Evolutionary conservation across 108 stramenopile genomes (phyloP), one percentile per base, ranked within the genome.

Genomic region (Skeletonema grethae): DNA sequence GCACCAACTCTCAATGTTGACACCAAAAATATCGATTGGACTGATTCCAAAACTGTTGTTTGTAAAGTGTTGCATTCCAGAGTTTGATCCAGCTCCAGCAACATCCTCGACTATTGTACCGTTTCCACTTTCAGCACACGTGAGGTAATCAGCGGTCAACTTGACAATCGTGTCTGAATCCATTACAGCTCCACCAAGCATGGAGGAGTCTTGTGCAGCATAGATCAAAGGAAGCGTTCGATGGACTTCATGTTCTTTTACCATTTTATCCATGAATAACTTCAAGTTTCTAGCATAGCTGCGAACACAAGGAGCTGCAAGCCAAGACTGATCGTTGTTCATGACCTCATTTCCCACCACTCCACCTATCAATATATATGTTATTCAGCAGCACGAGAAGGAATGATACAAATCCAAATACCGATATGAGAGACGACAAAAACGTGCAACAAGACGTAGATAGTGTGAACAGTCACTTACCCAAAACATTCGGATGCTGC

Each of bases 1-100:
- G 45, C 88, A 89, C 88, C 88, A 89, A 48, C 68, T 71, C 63
- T 89, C 88, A 45, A 89, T 74, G 59, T 89, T 89, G 15, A 89
- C 63, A 5, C 88, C 88, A 50, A 86, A 75, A 5, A 84, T 76
- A 70, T 80, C 74, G 16, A 75, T 70, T 2, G 73, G 68, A 62
- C 50, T 69, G 16, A 34, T 25, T 7, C 60, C 69, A 63, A 70
- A 75, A 7, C 41, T 60, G 36, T 75, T 62, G 2, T 61, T 67
- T 24, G 50, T n/a, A 75, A 75, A 75, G 16, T 72, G 60, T 41
- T 25, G 29, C 5, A 43, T 18, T 9, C 50, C 66, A 58, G 32
- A 15, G 57, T 28, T 31, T 58, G 55, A 56, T 30, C 43, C 60
- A 15, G 30, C 53, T 28, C 63, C 62, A 30, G 20, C 64, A 59